Evolutionary conservation across 768 basidiomycete genomes (phyloP).

Genomic region (Pulveroboletus sp.): DNA sequence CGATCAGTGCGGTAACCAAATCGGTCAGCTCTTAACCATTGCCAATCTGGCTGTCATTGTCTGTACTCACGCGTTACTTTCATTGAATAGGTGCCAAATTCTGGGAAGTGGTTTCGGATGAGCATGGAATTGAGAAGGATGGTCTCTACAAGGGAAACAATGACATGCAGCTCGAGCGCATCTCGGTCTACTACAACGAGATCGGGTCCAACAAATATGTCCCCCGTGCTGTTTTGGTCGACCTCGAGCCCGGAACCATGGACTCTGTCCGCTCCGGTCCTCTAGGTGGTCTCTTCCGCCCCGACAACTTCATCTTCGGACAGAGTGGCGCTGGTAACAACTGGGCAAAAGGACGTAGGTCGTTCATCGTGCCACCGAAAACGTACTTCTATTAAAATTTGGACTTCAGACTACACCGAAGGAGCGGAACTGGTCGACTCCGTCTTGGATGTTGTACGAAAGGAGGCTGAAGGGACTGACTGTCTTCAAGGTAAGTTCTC

Average conservation of each 20-base stretch:
- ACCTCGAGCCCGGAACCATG: conserved; percentile 97
- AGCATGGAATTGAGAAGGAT: conserved; percentile 94
- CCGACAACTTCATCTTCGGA: conserved; percentile 97
- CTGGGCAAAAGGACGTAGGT: conserved; percentile 99
- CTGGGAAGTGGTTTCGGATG: conserved; percentile 98
- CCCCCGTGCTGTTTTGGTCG: conserved; percentile 94
- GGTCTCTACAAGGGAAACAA: conserved; percentile 91
- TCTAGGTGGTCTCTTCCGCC: conserved; percentile 89
- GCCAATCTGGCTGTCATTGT: conserved; percentile 7
- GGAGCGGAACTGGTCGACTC: conserved; percentile 98
- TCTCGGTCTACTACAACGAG: conserved; percentile 98
- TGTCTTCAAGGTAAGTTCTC: conserved; percentile 85
- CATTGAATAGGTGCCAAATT: conserved; percentile 73
- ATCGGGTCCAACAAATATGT: conserved; percentile 95
- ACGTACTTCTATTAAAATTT: neutral
- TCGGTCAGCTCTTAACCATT: conserved; percentile 56
- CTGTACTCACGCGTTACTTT: conserved; percentile 16
- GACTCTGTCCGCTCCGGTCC: conserved; percentile 88
- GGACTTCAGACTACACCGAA: conserved; percentile 66
- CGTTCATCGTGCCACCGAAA: neutral
- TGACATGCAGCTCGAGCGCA: conserved; percentile 95
- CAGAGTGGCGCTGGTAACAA: conserved; percentile 99
- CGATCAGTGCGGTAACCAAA: conserved; percentile 95
- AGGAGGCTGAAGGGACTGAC: conserved; percentile 97
- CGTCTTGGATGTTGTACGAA: conserved; percentile 96